Evolutionary conservation across 73 alveolate species (phyloP).

Genomic region (Tetrahymena thermophila): DNA sequence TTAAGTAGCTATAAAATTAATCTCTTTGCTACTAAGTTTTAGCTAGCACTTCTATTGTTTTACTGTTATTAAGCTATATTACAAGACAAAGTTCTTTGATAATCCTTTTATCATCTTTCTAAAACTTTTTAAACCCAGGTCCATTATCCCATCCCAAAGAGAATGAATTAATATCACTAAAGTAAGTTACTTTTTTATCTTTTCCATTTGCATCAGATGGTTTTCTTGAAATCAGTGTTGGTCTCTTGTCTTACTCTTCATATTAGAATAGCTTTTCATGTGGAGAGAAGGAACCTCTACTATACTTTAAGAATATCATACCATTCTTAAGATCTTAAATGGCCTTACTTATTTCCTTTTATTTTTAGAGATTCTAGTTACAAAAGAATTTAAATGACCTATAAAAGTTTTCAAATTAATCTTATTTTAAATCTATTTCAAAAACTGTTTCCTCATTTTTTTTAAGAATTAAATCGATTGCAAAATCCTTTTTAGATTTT

Average conservation of each 20-base stretch:
- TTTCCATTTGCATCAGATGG: not conserved
- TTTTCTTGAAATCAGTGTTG: not conserved
- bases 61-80: not conserved
- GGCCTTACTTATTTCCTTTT: not conserved
- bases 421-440: not conserved
- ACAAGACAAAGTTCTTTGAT: not conserved
- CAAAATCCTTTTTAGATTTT: not conserved
- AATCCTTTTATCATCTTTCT: not conserved
- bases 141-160: not conserved
- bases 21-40: not conserved
- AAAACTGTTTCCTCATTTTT: not conserved
- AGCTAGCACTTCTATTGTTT: not conserved
- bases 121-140: not conserved
- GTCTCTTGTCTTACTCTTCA: not conserved
- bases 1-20: not conserved
- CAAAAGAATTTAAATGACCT: not conserved
- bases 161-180: not conserved
- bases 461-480: not conserved
- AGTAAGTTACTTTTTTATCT: not conserved
- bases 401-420: not conserved
- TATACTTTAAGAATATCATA: not conserved
- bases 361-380: not conserved
- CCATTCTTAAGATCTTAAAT: not conserved
- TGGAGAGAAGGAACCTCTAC: not conserved
- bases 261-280: not conserved